A percentile compares a stretch with the other conserved stretches of the same genome.
phyloP scores from a whole-genome alignment of 345 rosid species.

The Tarenaya hassleriana region DNA sequence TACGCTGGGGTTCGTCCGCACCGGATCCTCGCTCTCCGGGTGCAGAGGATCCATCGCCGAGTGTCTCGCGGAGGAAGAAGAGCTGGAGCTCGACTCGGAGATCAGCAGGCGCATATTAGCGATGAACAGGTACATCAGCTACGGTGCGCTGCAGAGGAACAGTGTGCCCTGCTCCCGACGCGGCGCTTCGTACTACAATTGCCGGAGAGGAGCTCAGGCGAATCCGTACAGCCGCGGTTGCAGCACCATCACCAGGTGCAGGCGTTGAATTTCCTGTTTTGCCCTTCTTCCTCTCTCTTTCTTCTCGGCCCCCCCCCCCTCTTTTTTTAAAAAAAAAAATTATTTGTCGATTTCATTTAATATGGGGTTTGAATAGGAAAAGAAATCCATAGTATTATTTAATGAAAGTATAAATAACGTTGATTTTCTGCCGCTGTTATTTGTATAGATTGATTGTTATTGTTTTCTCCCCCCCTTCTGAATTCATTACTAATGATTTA shows the following conservation, averaged over 20 bases:
- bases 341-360: background rate
- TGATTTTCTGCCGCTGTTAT: no score
- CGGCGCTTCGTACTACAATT: conserved; percentile 95
- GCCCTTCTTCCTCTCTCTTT: conserved; percentile 8
- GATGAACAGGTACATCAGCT: conserved; percentile 69
- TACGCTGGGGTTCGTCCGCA: conserved; percentile 44
- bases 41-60: conserved; percentile 53
- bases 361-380: no score
- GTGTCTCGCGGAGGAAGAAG: conserved; percentile 57
- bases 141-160: conserved; percentile 86
- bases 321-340: no score
- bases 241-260: conserved; percentile 82
- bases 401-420: no score
- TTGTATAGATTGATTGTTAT: no score
- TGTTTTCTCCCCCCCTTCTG: no score
- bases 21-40: conserved; percentile 34
- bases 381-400: no score
- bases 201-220: conserved; percentile 63
- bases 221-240: conserved; percentile 91
- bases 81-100: conserved; percentile 72
- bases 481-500: no score
- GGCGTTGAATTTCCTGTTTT: conserved; percentile 37
- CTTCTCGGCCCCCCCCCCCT: no score
- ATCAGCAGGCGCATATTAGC: conserved; percentile 78
- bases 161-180: conserved; percentile 89